A percentile compares a stretch with the other conserved stretches of the same genome.
Conservation (phyloP, 768 basidiomycete species). For the Saitozyma sp. region DNA sequence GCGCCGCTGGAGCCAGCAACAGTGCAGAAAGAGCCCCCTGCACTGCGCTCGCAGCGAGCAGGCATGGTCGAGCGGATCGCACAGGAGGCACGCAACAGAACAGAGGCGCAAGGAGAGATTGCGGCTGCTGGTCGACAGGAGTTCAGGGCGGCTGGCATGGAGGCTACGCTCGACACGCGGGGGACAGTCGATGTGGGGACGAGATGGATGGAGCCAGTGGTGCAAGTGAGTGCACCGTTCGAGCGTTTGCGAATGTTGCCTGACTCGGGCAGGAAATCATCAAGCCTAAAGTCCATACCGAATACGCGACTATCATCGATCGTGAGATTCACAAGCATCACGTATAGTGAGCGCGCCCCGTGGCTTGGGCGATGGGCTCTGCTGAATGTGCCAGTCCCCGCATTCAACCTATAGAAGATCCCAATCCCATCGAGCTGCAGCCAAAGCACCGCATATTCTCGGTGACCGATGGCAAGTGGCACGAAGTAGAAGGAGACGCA, state of each 20-base stretch:
- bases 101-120: conserved; percentile 10
- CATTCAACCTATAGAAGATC: conserved; percentile 50
- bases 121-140: conserved; percentile 15
- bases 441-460: conserved; percentile 48
- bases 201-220: conserved; percentile 42
- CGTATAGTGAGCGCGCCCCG: conserved; percentile 39
- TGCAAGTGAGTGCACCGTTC: conserved; percentile 36
- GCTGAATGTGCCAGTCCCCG: conserved; percentile 23
- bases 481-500: conserved; percentile 48
- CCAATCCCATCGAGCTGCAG: conserved; percentile 40
- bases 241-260: not conserved
- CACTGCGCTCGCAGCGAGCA: conserved; percentile 20
- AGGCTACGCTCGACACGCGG: conserved; percentile 16
- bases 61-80: conserved; percentile 25
- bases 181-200: conserved; percentile 43
- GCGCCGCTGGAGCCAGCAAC: too few relatives aligned
- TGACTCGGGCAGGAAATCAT: conserved; percentile 40
- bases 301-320: conserved; percentile 37
- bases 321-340: conserved; percentile 49
- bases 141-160: conserved; percentile 38
- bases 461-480: conserved; percentile 38
- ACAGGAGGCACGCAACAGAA: conserved; percentile 8
- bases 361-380: not conserved
- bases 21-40: too few relatives aligned
- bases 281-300: conserved; percentile 34